Evolutionary conservation across 2,329 filamentous ascomycete species (phyloP).

Genomic region (Diatrype stigma): DNA sequence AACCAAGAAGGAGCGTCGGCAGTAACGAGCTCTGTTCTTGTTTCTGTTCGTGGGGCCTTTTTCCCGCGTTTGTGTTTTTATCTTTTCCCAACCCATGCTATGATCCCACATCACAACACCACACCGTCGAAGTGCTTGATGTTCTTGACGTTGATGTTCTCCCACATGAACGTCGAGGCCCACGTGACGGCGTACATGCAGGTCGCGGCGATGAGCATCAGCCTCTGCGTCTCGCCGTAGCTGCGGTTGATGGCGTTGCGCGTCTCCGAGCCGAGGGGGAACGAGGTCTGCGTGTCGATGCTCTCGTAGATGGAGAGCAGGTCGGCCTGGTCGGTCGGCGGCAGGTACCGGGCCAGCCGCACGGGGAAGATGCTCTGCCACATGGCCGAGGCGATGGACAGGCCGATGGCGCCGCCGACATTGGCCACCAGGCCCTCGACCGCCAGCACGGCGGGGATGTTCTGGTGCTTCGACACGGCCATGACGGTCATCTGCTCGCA

Average conservation of each 20-base stretch:
- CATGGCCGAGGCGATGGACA: constrained; percentile 55
- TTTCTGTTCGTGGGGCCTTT: no score
- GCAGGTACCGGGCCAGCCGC: constrained; percentile 46
- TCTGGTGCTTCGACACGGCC: constrained; percentile 52
- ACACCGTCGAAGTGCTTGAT: constrained; percentile 31
- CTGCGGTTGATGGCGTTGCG: constrained; percentile 51
- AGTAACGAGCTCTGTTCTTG: no score
- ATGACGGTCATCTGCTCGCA: constrained; percentile 57
- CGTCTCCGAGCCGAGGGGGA: constrained; percentile 43
- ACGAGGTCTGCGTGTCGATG: constrained; percentile 47
- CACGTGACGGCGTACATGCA: constrained; percentile 28
- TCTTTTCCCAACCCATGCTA: not conserved
- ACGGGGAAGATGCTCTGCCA: constrained; percentile 55
- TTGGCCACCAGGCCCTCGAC: constrained; percentile 54
- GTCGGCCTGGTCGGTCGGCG: constrained; percentile 33
- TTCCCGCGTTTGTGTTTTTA: no score
- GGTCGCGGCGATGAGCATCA: constrained; percentile 39
- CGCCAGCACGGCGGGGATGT: constrained; percentile 54
- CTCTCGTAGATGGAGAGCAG: constrained; percentile 46
- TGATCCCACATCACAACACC: not conserved
- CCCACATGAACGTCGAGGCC: constrained; percentile 36
- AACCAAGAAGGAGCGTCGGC: no score
- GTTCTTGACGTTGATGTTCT: constrained; percentile 37
- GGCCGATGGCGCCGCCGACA: constrained; percentile 56
- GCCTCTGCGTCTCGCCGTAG: constrained; percentile 44